Conservation (phyloP, 495 filamentous ascomycete genomes). For the Penicillium chermesinum region DNA sequence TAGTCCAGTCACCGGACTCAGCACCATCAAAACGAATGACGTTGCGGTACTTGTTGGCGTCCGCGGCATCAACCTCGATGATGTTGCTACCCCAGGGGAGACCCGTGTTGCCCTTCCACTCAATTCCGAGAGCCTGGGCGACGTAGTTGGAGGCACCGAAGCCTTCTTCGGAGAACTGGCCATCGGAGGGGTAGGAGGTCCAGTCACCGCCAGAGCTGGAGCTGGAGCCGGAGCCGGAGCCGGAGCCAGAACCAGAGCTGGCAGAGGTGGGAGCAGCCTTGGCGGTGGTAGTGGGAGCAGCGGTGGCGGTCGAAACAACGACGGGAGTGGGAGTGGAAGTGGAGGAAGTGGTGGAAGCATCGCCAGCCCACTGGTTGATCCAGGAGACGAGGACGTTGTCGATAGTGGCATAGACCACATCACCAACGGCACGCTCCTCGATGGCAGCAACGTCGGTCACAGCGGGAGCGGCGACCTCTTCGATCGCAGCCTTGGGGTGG, state of each 20-base stretch:
- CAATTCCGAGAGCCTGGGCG: slow-evolving; percentile 16
- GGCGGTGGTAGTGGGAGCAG: slow-evolving; percentile 18
- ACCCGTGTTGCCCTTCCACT: slow-evolving; percentile 44
- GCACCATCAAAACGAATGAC: slow-evolving; percentile 43
- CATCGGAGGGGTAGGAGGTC: slow-evolving; percentile 19
- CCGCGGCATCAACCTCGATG: slow-evolving; percentile 32
- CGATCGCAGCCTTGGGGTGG: slow-evolving; percentile 17
- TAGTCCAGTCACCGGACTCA: slow-evolving; percentile 31
- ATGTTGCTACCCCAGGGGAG: slow-evolving; percentile 52
- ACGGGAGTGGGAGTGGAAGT: slow-evolving; percentile 18
- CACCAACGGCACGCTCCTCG: slow-evolving; percentile 41
- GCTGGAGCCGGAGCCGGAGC: slow-evolving; percentile 3
- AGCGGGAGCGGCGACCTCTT: slow-evolving; percentile 33
- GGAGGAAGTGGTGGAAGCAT: slow-evolving; percentile 21
- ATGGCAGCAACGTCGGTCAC: slow-evolving; percentile 40
- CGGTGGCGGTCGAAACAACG: slow-evolving; percentile 11
- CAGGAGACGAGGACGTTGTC: slow-evolving; percentile 57
- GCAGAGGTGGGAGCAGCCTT: slow-evolving; percentile 15
- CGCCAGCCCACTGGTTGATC: slow-evolving; percentile 57
- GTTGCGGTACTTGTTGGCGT: slow-evolving; percentile 40
- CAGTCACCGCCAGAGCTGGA: slow-evolving; percentile 23
- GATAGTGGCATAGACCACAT: slow-evolving; percentile 55
- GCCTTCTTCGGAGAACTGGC: slow-evolving; percentile 21
- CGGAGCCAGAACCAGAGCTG: slow-evolving; percentile 13
- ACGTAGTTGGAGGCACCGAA: slow-evolving; percentile 27